These are phyloP conservation scores for Aphanoascus verrucosus DNA, from an alignment of 2,329 filamentous ascomycete species.

Conservation along the genomic window DNA sequence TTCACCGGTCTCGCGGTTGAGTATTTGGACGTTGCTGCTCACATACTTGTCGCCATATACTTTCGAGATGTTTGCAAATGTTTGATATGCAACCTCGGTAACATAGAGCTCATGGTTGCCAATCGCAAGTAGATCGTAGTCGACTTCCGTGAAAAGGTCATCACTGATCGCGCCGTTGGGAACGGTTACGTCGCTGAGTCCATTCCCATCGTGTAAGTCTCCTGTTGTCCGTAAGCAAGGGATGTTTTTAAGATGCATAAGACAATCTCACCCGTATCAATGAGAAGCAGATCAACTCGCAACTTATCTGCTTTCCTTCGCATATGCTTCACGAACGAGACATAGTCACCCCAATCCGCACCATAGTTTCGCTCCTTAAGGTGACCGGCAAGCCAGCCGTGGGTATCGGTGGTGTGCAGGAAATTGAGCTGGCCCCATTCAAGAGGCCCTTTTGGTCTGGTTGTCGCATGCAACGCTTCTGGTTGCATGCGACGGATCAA, in stretches of 20 bases:
- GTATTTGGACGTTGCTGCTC: constrained; percentile 44
- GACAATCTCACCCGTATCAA: constrained; percentile 76
- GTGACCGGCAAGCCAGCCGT: constrained; percentile 93
- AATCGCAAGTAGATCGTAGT: constrained; percentile 46
- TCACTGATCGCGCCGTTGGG: constrained; percentile 48
- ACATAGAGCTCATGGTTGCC: constrained; percentile 59
- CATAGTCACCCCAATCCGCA: constrained; percentile 94
- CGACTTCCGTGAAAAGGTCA: constrained; percentile 42
- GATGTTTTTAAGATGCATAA: constrained; percentile 22
- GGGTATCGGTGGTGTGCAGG: constrained; percentile 86
- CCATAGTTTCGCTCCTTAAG: constrained; percentile 79
- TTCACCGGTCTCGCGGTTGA: constrained; percentile 34
- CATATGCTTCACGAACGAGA: constrained; percentile 82
- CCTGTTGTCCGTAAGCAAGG: constrained; percentile 21
- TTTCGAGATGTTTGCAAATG: constrained; percentile 48
- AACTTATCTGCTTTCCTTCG: constrained; percentile 64
- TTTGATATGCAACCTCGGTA: constrained; percentile 51
- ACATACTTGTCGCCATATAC: constrained; percentile 47
- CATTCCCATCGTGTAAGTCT: constrained; percentile 57
- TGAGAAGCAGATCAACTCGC: constrained; percentile 78
- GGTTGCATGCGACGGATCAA: constrained; percentile 20
- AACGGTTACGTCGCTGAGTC: constrained; percentile 50
- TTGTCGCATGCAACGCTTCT: constrained; percentile 17
- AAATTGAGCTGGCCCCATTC: constrained; percentile 91
- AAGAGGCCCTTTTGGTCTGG: constrained; percentile 16